Conservation (phyloP, 2,329 filamentous ascomycete genomes). For the Cladobotryum protrusum region DNA sequence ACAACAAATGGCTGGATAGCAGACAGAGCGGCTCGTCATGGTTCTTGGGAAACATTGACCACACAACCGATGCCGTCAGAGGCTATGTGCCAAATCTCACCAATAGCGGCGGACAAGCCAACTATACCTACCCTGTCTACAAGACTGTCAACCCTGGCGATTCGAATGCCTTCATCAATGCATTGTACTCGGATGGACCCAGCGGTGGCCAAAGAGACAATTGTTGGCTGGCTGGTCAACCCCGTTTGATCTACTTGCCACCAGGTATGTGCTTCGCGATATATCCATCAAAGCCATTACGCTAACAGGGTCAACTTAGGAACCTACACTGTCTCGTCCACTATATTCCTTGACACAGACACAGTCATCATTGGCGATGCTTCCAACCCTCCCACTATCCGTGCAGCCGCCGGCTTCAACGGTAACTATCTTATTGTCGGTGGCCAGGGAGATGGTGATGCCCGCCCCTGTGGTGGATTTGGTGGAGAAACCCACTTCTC, state of each 20-base stretch:
- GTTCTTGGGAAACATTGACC: constrained; percentile 17
- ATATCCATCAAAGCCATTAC: background rate
- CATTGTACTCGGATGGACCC: constrained; percentile 12
- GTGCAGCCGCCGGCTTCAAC: constrained; percentile 58
- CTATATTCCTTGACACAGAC: constrained; percentile 31
- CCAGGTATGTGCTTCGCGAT: constrained; percentile 6
- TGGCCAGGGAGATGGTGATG: constrained; percentile 13
- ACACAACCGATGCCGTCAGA: constrained; percentile 14
- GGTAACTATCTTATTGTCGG: constrained; percentile 36
- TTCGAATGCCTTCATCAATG: constrained; percentile 7
- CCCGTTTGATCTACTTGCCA: constrained; percentile 15
- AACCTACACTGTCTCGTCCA: constrained; percentile 13
- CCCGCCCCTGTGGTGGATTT: constrained; percentile 12
- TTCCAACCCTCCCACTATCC: constrained; percentile 59
- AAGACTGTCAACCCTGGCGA: constrained; percentile 11
- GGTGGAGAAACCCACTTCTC: constrained; percentile 18
- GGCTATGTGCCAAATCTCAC: constrained; percentile 15
- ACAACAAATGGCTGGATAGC: background rate
- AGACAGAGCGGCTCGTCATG: constrained; percentile 14
- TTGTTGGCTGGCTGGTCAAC: constrained; percentile 16
- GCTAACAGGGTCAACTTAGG: constrained; percentile 3
- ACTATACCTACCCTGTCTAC: constrained; percentile 17
- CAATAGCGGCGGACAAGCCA: constrained; percentile 7
- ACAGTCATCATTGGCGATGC: constrained; percentile 80
- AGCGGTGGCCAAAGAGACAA: constrained; percentile 13